Evolutionary conservation across 371 early-diverging fungal genomes (phyloP).

Genomic region (Mortierella sp.): DNA sequence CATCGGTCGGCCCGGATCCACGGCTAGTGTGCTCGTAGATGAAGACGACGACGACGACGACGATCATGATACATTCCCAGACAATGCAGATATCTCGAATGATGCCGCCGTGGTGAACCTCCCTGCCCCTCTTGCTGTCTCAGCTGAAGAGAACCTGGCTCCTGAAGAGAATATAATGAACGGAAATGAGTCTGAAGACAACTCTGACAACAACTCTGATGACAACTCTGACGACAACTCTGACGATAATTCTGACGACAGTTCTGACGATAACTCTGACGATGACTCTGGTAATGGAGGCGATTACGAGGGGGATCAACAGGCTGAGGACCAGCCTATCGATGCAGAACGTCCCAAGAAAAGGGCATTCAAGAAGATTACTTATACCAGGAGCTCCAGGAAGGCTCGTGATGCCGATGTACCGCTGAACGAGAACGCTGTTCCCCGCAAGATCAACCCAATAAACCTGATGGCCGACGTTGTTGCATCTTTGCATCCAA

Average conservation of each 20-base stretch:
- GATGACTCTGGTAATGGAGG: slow-evolving; percentile 12
- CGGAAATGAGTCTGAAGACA: slow-evolving; percentile 7
- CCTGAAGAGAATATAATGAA: slow-evolving; percentile 11
- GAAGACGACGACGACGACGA: slow-evolving; percentile 14
- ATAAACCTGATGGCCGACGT: slow-evolving; percentile 25
- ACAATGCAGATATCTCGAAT: slow-evolving; percentile 13
- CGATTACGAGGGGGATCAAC: slow-evolving; percentile 21
- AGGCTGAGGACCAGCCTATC: slow-evolving; percentile 10
- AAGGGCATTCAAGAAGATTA: slow-evolving; percentile 19
- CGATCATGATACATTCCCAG: slow-evolving; percentile 23
- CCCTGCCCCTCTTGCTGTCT: slow-evolving; percentile 10
- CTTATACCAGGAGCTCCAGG: slow-evolving; percentile 26
- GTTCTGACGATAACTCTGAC: slow-evolving; percentile 14
- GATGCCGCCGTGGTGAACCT: slow-evolving; percentile 17
- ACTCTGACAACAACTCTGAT: not conserved
- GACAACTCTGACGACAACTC: not conserved
- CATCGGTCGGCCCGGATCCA: slow-evolving; percentile 19
- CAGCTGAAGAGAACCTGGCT: slow-evolving; percentile 6
- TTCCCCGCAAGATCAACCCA: slow-evolving; percentile 28
- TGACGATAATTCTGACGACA: slow-evolving; percentile 3
- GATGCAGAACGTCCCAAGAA: slow-evolving; percentile 20
- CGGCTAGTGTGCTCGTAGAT: slow-evolving; percentile 15
- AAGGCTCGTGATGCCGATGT: slow-evolving; percentile 25
- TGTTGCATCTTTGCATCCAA: slow-evolving; percentile 32
- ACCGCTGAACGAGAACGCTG: slow-evolving; percentile 20